Percentiles rank a stretch among this genome's conserved stretches.
Evolutionary conservation across 148 eudicot genomes (phyloP).

Genomic region (Dianthus caryophyllus): DNA sequence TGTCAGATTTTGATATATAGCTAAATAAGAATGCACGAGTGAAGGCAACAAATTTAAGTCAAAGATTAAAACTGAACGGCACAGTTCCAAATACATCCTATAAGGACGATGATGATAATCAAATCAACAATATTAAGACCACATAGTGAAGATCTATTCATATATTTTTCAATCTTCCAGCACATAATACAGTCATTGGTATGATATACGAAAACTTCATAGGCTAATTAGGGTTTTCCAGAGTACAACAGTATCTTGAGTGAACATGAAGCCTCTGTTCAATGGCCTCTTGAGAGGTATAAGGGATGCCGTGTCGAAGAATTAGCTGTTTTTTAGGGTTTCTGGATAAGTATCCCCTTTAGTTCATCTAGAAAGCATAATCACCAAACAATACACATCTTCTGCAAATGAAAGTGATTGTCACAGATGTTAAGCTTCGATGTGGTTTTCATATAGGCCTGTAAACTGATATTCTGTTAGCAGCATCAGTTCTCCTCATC

Average conservation of each 20-base stretch:
- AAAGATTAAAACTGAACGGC: background rate
- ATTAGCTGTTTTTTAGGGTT: conserved; percentile 21
- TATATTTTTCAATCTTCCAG: conserved; percentile 15
- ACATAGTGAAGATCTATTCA: background rate
- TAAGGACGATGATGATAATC: background rate
- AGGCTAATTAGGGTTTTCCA: conserved; percentile 10
- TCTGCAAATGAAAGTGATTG: conserved; percentile 36
- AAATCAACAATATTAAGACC: conserved; percentile 1
- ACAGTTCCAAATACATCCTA: background rate
- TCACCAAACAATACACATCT: conserved; percentile 29
- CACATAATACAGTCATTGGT: conserved; percentile 7
- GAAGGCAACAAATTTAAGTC: too few species aligned
- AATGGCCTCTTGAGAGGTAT: conserved; percentile 29
- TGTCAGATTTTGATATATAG: background rate
- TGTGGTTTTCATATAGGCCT: conserved; percentile 37
- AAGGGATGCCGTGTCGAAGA: conserved; percentile 22
- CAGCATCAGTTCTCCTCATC: conserved; percentile 51
- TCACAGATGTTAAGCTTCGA: conserved; percentile 32
- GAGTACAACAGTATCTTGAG: conserved; percentile 9
- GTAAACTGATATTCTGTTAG: conserved; percentile 36
- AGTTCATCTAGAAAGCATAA: conserved; percentile 25
- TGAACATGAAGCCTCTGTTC: conserved; percentile 19
- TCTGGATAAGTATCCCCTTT: conserved; percentile 24
- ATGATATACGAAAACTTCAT: conserved; percentile 1
- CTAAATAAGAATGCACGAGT: too few species aligned